Conservation (phyloP, 306 rosid genomes). For the Dalbergia oliveri region DNA sequence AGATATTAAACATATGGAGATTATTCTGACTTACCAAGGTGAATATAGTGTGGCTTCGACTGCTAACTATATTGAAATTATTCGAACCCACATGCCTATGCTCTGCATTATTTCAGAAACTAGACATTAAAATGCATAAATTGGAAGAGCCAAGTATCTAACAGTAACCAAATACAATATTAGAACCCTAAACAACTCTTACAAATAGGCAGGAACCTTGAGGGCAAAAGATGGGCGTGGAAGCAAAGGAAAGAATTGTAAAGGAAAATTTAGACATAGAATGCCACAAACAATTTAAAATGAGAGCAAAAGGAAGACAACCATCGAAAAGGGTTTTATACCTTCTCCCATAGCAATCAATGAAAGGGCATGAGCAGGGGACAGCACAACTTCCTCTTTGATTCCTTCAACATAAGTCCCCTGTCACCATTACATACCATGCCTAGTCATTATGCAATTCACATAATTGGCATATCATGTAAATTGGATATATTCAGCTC, state of each 20-base stretch:
- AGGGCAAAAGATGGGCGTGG: conserved; percentile 19
- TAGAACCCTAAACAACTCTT: conserved; percentile 26
- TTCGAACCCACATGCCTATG: conserved; percentile 95
- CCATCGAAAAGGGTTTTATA: conserved; percentile 29
- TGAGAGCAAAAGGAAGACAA: conserved; percentile 19
- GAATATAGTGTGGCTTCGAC: conserved; percentile 94
- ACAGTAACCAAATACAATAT: conserved; percentile 16
- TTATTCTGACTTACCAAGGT: conserved; percentile 71
- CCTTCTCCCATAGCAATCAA: conserved; percentile 95
- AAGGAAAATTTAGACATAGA: conserved; percentile 20
- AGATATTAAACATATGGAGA: conserved; percentile 39
- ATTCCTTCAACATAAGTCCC: conserved; percentile 94
- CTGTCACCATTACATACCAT: conserved; percentile 53
- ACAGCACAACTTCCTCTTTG: conserved; percentile 92
- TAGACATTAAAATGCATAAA: conserved; percentile 42
- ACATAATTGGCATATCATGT: conserved; percentile 16
- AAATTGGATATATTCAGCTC: neutral
- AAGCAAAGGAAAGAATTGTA: conserved; percentile 17
- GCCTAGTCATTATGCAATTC: conserved; percentile 37
- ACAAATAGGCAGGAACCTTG: conserved; percentile 16
- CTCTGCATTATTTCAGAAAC: conserved; percentile 61
- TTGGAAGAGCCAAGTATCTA: conserved; percentile 37
- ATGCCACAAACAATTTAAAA: conserved; percentile 39
- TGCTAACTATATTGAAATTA: conserved; percentile 87
- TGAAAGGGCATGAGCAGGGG: conserved; percentile 95